Evolutionary conservation across 495 filamentous ascomycete species (phyloP).

Genomic region (Penicillium paxilli): DNA sequence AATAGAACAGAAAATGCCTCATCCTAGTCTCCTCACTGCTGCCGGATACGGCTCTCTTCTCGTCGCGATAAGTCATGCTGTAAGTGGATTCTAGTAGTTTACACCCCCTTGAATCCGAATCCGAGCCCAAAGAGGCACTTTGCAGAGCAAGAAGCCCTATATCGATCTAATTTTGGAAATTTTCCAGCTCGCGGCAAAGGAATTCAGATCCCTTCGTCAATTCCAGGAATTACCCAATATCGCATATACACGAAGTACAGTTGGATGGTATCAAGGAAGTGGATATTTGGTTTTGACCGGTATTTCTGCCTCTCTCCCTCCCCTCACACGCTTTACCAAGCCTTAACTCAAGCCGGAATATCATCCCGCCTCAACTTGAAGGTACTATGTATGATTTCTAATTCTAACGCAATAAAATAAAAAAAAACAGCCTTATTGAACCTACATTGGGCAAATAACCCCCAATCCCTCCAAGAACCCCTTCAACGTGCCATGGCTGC

Average conservation of each 20-base stretch:
- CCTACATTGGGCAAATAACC: constrained; percentile 26
- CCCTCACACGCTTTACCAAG: too few relatives aligned
- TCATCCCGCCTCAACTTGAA: background rate
- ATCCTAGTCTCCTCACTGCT: constrained; percentile 6
- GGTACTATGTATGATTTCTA: too few relatives aligned
- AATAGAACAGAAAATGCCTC: background rate
- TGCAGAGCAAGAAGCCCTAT: too few relatives aligned
- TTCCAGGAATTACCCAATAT: constrained; percentile 25
- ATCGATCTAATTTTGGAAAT: background rate
- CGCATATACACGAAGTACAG: constrained; percentile 27
- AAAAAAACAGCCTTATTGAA: constrained; percentile 24
- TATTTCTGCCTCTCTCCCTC: constrained; percentile 3
- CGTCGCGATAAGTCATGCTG: constrained; percentile 14
- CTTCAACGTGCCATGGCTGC: constrained; percentile 27
- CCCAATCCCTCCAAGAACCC: constrained; percentile 19
- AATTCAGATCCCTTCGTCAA: constrained; percentile 12
- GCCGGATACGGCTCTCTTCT: constrained; percentile 16
- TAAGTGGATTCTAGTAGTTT: too few relatives aligned
- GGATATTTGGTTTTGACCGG: constrained; percentile 29
- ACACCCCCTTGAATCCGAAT: background rate
- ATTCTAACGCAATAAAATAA: background rate
- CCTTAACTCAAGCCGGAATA: too few relatives aligned
- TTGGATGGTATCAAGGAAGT: constrained; percentile 36
- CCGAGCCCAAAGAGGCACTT: too few relatives aligned
- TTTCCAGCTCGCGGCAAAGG: background rate